These are phyloP conservation scores for Laguncularia racemosa DNA, from an alignment of 345 rosid species.

Conservation along the genomic window DNA sequence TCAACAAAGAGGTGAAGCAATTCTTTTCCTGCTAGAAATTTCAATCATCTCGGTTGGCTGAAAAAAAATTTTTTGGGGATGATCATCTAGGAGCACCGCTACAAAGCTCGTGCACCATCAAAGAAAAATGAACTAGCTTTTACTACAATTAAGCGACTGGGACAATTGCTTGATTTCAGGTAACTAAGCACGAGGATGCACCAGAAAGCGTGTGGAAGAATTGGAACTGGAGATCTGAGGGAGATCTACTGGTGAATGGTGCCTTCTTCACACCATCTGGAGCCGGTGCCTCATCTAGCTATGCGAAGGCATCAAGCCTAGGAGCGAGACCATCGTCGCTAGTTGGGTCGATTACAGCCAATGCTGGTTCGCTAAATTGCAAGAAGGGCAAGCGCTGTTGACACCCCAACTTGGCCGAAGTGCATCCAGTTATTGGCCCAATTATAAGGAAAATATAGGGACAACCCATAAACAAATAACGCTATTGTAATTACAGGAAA, in stretches of 20 bases:
- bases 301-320: constrained; percentile 25
- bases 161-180: constrained; percentile 1
- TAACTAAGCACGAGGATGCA: constrained; percentile 23
- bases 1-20: constrained; percentile 12
- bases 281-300: constrained; percentile 16
- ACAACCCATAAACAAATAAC: background rate
- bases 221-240: constrained; percentile 28
- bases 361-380: constrained; percentile 17
- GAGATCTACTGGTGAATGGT: constrained; percentile 22
- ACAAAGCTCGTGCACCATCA: too few species aligned
- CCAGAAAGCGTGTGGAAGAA: constrained; percentile 17
- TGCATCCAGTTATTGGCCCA: too few species aligned
- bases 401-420: background rate
- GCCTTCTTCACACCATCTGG: constrained; percentile 26
- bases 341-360: constrained; percentile 18
- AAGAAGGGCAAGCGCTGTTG: constrained; percentile 18
- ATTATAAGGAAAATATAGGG: background rate
- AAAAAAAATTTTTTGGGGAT: too few species aligned
- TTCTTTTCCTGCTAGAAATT: too few species aligned
- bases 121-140: too few species aligned
- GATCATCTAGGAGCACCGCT: too few species aligned
- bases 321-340: constrained; percentile 24
- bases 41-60: too few species aligned
- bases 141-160: background rate
- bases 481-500: constrained; percentile 1